Conservation (phyloP, 495 filamentous ascomycete genomes). For the Jackrogersella multiformis region DNA sequence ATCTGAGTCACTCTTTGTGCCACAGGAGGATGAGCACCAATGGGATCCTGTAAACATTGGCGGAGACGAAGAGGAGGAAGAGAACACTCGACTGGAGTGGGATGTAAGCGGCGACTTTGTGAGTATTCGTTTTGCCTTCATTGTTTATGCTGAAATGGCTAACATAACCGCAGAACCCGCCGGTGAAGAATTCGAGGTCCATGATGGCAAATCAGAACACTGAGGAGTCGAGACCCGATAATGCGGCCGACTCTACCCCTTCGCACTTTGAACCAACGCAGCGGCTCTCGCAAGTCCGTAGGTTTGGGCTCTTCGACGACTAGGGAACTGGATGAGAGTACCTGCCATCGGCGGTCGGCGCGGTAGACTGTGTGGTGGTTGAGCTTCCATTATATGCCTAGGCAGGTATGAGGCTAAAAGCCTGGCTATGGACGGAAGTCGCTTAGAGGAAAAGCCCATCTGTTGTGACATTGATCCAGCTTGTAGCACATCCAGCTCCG, state of each 20-base stretch:
- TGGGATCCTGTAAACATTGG: conserved; percentile 86
- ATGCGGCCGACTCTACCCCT: conserved; percentile 39
- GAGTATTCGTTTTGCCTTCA: conserved; percentile 25
- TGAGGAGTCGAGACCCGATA: conserved; percentile 45
- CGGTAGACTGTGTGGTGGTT: neutral
- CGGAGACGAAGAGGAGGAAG: conserved; percentile 72
- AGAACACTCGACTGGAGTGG: conserved; percentile 73
- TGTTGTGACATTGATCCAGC: conserved; percentile 69
- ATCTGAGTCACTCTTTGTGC: conserved; percentile 80
- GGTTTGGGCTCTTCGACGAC: conserved; percentile 63
- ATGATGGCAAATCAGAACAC: conserved; percentile 37
- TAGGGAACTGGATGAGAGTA: conserved; percentile 22
- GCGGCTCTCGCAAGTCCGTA: conserved; percentile 65
- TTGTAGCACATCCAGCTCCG: conserved; percentile 89
- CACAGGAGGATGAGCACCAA: conserved; percentile 74
- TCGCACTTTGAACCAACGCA: conserved; percentile 71
- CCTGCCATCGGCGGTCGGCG: neutral
- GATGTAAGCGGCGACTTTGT: conserved; percentile 71
- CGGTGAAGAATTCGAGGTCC: conserved; percentile 49
- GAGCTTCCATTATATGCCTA: too few species aligned
- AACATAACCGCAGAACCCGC: conserved; percentile 46
- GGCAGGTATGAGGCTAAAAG: neutral
- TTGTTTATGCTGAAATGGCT: conserved; percentile 17
- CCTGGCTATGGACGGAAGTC: neutral
- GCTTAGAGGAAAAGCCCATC: conserved; percentile 41